Evolutionary conservation across 108 stramenopile genomes (phyloP), one percentile per base, ranked within the genome.

Genomic region (Nitzschia inconspicua): DNA sequence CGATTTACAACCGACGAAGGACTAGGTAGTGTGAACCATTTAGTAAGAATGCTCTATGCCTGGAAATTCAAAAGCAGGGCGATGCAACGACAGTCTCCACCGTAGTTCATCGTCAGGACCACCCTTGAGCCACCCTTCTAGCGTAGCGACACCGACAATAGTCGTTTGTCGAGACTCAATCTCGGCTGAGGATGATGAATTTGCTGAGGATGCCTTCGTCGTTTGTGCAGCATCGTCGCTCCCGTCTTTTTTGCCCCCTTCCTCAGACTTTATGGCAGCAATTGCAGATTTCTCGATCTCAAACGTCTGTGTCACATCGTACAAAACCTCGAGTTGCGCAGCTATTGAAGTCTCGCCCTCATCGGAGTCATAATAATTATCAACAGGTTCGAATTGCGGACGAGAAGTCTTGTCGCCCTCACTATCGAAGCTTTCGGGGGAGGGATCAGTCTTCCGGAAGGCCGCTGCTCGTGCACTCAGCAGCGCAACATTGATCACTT

Each of bases 41-140:
- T 30, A 31, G 18, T 44, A 44, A 14, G 42, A 28, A 28, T 58
- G 58, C 24, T 46, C 58, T 31, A 66, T 58, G 32, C 50, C 73
- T 25, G 73, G 73, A 57, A 83, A 83, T 46, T 83, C 81, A 44
- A 59, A 56, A 11, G 81, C 73, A 25, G 70, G 69, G 46, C 81
- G 37, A 54, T 72, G 49, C 16, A 75, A 27, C 14, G 70, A 60
- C 14, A 83, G 32, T 61, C 51, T 64, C 81, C 81, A 83, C 16
- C 81, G 69, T 42, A 78, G 50, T 35, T 68, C 51, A 24, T 44
- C 57, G n/a, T 78, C 66, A 27, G 72, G 67, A 10, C 65, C 74
- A 11, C 65, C 70, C 16, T 61, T 31, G 0, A 83, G 62, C 68
- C 68, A 78, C 30, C 81, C 81, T 48, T 83, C 81, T 35, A 83